phyloP scores from a whole-genome alignment of 169 alveolate genomes.

The Miamiensis avidus region DNA sequence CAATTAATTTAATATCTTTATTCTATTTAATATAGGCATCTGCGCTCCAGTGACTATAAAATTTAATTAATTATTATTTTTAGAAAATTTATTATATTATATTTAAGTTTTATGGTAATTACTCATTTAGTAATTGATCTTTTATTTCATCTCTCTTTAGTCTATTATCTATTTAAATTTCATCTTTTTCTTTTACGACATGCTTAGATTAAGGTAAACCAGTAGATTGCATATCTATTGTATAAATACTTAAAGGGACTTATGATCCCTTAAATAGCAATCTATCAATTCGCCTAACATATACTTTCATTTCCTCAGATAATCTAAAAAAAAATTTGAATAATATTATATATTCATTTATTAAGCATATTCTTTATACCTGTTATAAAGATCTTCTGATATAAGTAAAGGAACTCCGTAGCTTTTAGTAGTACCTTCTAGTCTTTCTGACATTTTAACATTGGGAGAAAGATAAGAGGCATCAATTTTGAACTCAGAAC shows the following conservation, averaged over 20 bases:
- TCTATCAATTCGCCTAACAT: constrained; percentile 78
- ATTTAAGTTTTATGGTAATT: background rate
- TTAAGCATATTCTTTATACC: background rate
- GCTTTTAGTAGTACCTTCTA: constrained; percentile 85
- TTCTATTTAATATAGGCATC: background rate
- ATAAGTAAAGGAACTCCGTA: constrained; percentile 83
- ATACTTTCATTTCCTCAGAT: constrained; percentile 58
- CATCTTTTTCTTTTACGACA: background rate
- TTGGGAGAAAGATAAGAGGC: constrained; percentile 87
- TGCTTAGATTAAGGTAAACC: constrained; percentile 11
- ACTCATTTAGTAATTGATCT: background rate
- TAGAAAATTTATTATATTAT: background rate
- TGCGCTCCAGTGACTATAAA: constrained; percentile 2
- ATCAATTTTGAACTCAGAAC: constrained; percentile 85
- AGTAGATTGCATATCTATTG: constrained; percentile 70
- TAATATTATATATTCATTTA: too few species aligned
- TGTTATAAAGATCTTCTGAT: constrained; percentile 51
- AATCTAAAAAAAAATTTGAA: constrained; percentile 20
- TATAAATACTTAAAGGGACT: constrained; percentile 71
- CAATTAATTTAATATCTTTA: constrained; percentile 4
- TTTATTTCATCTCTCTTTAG: background rate
- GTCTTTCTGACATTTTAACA: constrained; percentile 83
- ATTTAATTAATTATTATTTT: background rate
- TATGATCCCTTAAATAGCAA: constrained; percentile 81
- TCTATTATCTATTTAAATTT: background rate